phyloP scores from a whole-genome alignment of 2,329 filamentous ascomycete species.

The Colletotrichum sp. region DNA sequence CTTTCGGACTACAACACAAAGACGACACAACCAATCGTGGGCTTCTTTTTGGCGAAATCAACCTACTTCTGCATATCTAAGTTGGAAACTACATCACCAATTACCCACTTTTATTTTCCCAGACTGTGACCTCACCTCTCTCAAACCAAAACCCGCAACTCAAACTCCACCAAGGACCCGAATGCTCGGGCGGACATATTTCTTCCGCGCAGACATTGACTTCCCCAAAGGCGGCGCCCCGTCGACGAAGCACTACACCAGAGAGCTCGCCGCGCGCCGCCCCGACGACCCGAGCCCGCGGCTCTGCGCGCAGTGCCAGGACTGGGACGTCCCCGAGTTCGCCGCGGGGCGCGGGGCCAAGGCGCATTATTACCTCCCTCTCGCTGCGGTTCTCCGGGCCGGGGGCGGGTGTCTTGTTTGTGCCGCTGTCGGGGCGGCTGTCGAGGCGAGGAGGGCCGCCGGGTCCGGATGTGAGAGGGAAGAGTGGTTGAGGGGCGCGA shows the following conservation, averaged over 20 bases:
- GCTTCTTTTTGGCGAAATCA: background rate
- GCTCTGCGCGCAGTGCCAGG: constrained; percentile 5
- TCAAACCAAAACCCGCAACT: background rate
- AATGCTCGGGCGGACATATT: constrained; percentile 2
- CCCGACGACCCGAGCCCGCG: background rate
- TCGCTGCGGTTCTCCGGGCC: background rate
- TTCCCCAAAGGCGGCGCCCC: background rate
- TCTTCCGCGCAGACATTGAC: background rate
- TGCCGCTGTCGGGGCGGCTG: background rate
- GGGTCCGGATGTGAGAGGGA: background rate
- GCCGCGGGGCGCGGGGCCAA: background rate
- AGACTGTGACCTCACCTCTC: background rate
- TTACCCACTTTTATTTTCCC: background rate
- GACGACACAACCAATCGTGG: background rate
- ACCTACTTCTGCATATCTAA: background rate
- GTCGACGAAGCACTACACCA: background rate
- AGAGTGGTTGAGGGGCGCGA: background rate
- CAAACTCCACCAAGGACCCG: background rate
- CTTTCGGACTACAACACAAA: background rate
- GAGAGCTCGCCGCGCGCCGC: background rate
- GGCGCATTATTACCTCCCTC: background rate
- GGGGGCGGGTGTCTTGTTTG: background rate
- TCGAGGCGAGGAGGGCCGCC: background rate
- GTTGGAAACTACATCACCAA: background rate
- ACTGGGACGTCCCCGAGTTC: constrained; percentile 8